Evolutionary conservation across 495 filamentous ascomycete species (phyloP), one percentile per base, ranked within the genome.

Genomic region (Paragyromitra xinjiangensis): DNA sequence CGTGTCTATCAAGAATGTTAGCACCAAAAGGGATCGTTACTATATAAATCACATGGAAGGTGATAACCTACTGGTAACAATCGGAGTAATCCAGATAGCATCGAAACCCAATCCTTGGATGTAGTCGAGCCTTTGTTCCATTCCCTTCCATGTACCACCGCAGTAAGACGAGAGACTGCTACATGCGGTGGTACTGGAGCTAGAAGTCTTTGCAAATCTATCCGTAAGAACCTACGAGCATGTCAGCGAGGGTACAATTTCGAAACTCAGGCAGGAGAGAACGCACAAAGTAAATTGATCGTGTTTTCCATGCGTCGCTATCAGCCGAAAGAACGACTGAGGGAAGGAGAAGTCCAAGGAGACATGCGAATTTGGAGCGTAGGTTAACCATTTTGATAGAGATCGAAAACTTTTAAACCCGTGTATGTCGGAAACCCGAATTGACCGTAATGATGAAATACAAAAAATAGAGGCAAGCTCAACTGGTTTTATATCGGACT

Each of bases 51-150:
- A 6, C 22, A 12, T 9, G 22, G 6, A 42, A 11, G 26, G 24
- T 16, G 39, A 19, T 37, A 34, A 51, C 75, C 29, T 79, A 69
- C 93, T 88, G 50, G 85, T 83, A 19, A 91, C 91, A 12, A 95
- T 85, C 0, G 92, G 93, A 0, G 91, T 92, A 66, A 94, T 95
- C 93, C 92, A 95, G 59, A 94, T 87, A 26, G 92, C 92, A 50
- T 91, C 91, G 77, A 95, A 94, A 16, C 93, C 92, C 90, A 95
- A 92, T 68, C 86, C 86, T 79, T 93, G 88, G 80, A 95, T 92
- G 77, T 92, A 87, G 83, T 91, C 90, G 42, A 92, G 84, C 71
- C 90, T 86, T 42, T 91, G 87, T 69, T 91, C 90, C 64, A 96
- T 88, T 5, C 93, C 93, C 69, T 85, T 84, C 86, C 89, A 95